Percentiles rank a stretch among this genome's conserved stretches.
Evolutionary conservation across 176 grass and related monocot genomes (phyloP).

Genomic region (Carex parvula): DNA sequence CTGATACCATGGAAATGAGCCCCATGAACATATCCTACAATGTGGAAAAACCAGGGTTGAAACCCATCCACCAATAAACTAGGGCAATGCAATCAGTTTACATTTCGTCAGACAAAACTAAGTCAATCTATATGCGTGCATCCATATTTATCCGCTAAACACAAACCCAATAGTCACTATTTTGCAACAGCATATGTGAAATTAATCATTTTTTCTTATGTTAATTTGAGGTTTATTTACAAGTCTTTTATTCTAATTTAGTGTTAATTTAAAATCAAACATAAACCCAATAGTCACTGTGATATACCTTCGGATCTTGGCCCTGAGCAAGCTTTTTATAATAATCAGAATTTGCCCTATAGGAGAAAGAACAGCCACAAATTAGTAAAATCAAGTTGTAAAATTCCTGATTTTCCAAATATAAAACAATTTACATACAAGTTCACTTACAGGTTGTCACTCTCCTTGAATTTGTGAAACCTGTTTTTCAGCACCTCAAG

Average conservation of each 20-base stretch:
- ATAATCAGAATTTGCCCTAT: slow-evolving; percentile 49
- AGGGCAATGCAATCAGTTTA: too few species aligned
- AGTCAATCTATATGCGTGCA: too few species aligned
- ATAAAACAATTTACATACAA: slow-evolving; percentile 14
- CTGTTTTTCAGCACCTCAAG: slow-evolving; percentile 62
- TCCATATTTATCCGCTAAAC: too few species aligned
- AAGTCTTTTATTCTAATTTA: neutral
- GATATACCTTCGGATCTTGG: slow-evolving; percentile 76
- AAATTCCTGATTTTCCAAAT: slow-evolving; percentile 15
- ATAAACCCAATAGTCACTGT: neutral
- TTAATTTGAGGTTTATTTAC: neutral
- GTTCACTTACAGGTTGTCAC: slow-evolving; percentile 62
- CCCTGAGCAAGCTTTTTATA: slow-evolving; percentile 62
- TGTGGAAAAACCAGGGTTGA: too few species aligned
- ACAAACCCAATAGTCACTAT: too few species aligned
- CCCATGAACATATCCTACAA: too few species aligned
- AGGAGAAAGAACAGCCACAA: slow-evolving; percentile 21
- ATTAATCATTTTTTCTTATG: neutral
- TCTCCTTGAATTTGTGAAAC: slow-evolving; percentile 68
- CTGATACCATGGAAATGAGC: too few species aligned
- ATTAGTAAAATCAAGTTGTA: slow-evolving; percentile 20
- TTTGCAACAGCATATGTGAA: neutral
- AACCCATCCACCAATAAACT: too few species aligned
- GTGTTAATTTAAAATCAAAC: neutral
- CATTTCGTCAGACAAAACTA: too few species aligned